phyloP scores from a whole-genome alignment of 1,139 yeast species.

The Geotrichum bryndzae region DNA sequence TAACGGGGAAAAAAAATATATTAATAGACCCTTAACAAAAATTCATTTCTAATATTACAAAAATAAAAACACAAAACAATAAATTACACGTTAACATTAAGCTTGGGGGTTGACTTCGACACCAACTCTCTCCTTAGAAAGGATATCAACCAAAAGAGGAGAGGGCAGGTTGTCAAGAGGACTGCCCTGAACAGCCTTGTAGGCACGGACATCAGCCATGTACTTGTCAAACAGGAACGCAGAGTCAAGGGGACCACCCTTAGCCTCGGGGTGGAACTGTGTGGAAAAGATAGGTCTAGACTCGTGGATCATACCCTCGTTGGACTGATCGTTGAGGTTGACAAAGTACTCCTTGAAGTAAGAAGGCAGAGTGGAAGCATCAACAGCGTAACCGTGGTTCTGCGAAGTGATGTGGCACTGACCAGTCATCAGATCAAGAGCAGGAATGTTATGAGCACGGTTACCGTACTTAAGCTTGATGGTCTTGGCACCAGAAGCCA shows the following conservation, averaged over 20 bases:
- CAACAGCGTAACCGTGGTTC: constrained; percentile 98
- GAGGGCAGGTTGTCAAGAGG: constrained; percentile 45
- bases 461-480: constrained; percentile 92
- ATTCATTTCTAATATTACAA: neutral
- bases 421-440: constrained; percentile 82
- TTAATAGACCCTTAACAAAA: neutral
- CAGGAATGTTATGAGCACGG: constrained; percentile 97
- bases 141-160: constrained; percentile 65
- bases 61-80: neutral
- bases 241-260: constrained; percentile 96
- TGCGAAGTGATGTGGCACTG: constrained; percentile 96
- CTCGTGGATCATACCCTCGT: constrained; percentile 93
- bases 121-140: constrained; percentile 79
- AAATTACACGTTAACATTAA: constrained; percentile 2
- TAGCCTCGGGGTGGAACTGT: constrained; percentile 98
- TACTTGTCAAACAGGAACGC: constrained; percentile 85
- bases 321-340: constrained; percentile 89
- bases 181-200: constrained; percentile 41
- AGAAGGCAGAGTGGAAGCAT: constrained; percentile 62
- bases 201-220: constrained; percentile 60
- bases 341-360: constrained; percentile 85
- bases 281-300: constrained; percentile 86
- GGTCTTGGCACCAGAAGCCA: constrained; percentile 92
- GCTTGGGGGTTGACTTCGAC: constrained; percentile 35
- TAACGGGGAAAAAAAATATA: neutral